These are phyloP conservation scores for Suhomyces sp. DNA, from an alignment of 805 yeast species.

Conservation along the genomic window DNA sequence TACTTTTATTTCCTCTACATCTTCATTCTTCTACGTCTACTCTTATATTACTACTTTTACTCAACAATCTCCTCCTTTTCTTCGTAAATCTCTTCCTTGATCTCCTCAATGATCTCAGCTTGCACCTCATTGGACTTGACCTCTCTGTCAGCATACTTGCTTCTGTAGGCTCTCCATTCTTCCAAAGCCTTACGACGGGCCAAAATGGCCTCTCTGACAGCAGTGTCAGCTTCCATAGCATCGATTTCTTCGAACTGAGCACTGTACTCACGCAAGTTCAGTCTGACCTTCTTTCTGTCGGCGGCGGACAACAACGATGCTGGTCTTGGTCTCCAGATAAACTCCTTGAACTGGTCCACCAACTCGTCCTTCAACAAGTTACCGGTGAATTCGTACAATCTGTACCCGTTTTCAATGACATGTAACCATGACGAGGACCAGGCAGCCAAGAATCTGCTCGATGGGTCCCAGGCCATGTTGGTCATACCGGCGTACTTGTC, in stretches of 20 bases:
- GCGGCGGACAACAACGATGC: slow-evolving; percentile 67
- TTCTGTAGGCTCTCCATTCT: slow-evolving; percentile 85
- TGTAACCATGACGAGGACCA: slow-evolving; percentile 88
- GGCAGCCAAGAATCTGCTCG: slow-evolving; percentile 85
- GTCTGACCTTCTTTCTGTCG: slow-evolving; percentile 85
- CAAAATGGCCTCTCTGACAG: slow-evolving; percentile 83
- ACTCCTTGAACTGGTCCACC: slow-evolving; percentile 80
- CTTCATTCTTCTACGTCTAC: neutral
- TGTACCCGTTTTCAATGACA: slow-evolving; percentile 86
- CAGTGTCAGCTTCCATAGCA: slow-evolving; percentile 93
- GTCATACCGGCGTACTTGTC: slow-evolving; percentile 76
- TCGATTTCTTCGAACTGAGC: slow-evolving; percentile 93
- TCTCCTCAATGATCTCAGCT: slow-evolving; percentile 64
- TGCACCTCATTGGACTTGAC: slow-evolving; percentile 50
- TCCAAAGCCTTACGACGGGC: slow-evolving; percentile 75
- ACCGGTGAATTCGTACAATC: slow-evolving; percentile 83
- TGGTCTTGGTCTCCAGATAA: slow-evolving; percentile 98
- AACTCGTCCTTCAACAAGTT: slow-evolving; percentile 68
- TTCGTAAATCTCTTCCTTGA: slow-evolving; percentile 69
- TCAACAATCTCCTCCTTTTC: slow-evolving; percentile 70
- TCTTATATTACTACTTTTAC: neutral
- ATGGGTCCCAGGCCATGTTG: slow-evolving; percentile 89
- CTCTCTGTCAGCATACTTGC: slow-evolving; percentile 27
- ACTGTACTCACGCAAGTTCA: slow-evolving; percentile 83
- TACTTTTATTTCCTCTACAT: neutral